Evolutionary conservation across 352 stramenopile species (phyloP).

Genomic region (Phytophthora parvispora): DNA sequence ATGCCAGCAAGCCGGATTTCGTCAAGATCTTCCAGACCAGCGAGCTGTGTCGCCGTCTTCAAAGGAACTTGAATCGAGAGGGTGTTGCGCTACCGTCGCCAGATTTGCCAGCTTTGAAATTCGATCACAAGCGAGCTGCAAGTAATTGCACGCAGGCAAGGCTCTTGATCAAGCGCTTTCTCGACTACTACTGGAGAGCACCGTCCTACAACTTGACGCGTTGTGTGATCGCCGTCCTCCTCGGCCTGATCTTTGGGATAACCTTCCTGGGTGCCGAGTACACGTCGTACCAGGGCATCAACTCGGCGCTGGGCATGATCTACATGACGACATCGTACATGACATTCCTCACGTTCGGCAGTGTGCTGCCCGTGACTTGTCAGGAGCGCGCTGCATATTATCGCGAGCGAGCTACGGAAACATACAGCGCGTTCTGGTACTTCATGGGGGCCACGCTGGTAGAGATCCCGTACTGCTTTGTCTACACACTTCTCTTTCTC

Average conservation of each 20-base stretch:
- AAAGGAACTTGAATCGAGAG: too few species aligned
- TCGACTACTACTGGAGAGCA: constrained; percentile 66
- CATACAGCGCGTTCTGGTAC: not conserved
- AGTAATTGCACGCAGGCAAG: constrained; percentile 43
- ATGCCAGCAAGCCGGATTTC: constrained; percentile 39
- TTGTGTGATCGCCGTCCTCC: constrained; percentile 58
- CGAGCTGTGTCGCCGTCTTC: too few species aligned
- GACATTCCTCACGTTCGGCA: too few species aligned
- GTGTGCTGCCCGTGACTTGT: too few species aligned
- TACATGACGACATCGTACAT: too few species aligned
- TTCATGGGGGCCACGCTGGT: not conserved
- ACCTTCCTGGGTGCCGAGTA: too few species aligned
- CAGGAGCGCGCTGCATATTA: too few species aligned
- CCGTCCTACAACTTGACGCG: constrained; percentile 89
- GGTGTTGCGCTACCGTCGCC: constrained; percentile 47
- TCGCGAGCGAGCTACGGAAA: too few species aligned
- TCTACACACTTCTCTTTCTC: not conserved
- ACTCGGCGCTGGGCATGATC: too few species aligned
- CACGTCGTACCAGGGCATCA: too few species aligned
- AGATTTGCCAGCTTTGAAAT: too few species aligned
- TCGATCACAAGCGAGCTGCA: too few species aligned
- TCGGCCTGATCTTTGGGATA: constrained; percentile 90
- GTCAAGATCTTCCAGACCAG: constrained; percentile 49
- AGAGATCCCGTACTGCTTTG: not conserved
- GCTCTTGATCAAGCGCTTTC: constrained; percentile 35